Evolutionary conservation across 2,329 filamentous ascomycete genomes (phyloP).

Genomic region (Pseudogymnoascus sp.): DNA sequence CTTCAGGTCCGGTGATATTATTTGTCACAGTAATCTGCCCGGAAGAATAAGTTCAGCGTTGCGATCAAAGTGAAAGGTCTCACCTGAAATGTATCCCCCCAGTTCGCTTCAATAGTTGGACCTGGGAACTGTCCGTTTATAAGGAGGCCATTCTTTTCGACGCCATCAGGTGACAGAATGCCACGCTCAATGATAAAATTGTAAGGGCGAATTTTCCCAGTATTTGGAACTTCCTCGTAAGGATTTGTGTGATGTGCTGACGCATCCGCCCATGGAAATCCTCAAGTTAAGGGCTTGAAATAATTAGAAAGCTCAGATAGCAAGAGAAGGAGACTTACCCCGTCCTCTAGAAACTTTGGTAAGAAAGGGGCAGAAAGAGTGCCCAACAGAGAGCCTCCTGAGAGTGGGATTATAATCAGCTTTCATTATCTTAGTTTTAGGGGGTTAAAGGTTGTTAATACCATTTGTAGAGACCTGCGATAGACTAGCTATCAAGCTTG

Average conservation of each 20-base stretch:
- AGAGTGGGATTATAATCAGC: background rate
- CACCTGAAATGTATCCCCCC: conserved; percentile 24
- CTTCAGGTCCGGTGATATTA: conserved; percentile 30
- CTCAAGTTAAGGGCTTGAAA: background rate
- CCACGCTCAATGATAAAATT: background rate
- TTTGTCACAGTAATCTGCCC: conserved; percentile 26
- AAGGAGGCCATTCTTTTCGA: conserved; percentile 23
- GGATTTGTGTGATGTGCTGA: background rate
- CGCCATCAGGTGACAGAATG: conserved; percentile 23
- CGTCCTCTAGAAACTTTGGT: background rate
- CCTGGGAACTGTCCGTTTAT: conserved; percentile 31
- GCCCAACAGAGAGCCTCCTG: background rate
- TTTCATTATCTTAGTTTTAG: background rate
- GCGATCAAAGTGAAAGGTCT: background rate
- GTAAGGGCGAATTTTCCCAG: background rate
- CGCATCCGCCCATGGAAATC: background rate
- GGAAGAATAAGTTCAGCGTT: background rate
- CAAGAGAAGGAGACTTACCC: background rate
- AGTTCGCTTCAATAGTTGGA: conserved; percentile 31
- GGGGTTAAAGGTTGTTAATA: background rate
- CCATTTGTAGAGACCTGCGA: background rate
- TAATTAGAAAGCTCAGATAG: background rate
- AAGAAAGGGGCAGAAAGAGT: background rate
- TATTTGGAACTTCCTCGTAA: background rate
- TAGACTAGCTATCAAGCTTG: background rate